phyloP scores from a whole-genome alignment of 768 basidiomycete species.

The Pleurotus ostreatus region DNA sequence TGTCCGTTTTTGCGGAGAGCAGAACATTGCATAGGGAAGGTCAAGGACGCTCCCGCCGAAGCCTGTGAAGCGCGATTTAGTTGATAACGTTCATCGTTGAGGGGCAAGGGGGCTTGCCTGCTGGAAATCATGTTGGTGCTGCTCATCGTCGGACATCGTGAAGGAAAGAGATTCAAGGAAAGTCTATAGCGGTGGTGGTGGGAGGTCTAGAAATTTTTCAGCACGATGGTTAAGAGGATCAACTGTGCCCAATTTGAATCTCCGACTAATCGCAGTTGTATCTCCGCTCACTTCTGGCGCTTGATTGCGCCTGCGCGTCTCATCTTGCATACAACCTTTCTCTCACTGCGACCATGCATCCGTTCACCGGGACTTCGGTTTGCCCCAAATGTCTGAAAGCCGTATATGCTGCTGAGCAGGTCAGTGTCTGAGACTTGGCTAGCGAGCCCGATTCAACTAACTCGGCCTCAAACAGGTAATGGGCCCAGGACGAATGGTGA shows the following conservation, averaged over 20 bases:
- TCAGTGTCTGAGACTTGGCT: slow-evolving; percentile 22
- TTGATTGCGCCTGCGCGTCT: too few relatives aligned
- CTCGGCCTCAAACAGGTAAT: slow-evolving; percentile 45
- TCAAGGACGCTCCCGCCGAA: slow-evolving; percentile 70
- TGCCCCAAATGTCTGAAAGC: slow-evolving; percentile 74
- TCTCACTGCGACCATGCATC: slow-evolving; percentile 46
- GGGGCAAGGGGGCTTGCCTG: slow-evolving; percentile 39
- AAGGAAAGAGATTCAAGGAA: slow-evolving; percentile 21
- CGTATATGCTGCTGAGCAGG: slow-evolving; percentile 90
- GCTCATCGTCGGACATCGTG: slow-evolving; percentile 87
- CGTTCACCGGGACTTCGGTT: slow-evolving; percentile 64
- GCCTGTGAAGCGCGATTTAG: slow-evolving; percentile 37
- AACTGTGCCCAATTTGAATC: slow-evolving; percentile 24
- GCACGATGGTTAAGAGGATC: slow-evolving; percentile 27
- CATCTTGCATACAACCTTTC: too few relatives aligned
- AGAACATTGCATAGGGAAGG: slow-evolving; percentile 93
- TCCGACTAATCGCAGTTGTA: slow-evolving; percentile 19
- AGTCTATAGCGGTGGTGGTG: not conserved
- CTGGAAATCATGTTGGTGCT: slow-evolving; percentile 86
- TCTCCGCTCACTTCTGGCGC: not conserved
- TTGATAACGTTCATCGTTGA: slow-evolving; percentile 10
- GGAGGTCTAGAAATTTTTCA: slow-evolving; percentile 4
- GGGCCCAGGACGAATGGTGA: slow-evolving; percentile 86
- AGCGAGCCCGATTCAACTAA: not conserved
- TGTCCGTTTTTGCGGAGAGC: slow-evolving; percentile 90